phyloP scores from a whole-genome alignment of 2,329 filamentous ascomycete genomes.

The Aspergillus flavus region DNA sequence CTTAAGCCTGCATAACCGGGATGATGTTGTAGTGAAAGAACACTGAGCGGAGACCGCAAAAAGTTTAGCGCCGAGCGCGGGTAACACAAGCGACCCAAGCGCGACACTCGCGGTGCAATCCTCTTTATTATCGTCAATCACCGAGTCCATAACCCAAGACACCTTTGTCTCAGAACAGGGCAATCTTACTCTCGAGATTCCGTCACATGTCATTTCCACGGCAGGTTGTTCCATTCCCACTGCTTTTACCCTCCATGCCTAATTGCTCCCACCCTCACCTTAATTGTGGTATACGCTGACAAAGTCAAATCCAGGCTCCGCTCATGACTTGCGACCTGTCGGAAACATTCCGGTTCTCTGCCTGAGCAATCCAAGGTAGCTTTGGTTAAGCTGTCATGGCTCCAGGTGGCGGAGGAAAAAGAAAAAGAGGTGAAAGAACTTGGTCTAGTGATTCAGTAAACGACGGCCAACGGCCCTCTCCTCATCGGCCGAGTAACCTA shows the following conservation, averaged over 20 bases:
- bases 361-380: slow-evolving; percentile 27
- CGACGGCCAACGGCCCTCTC: slow-evolving; percentile 47
- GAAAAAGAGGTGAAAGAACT: slow-evolving; percentile 54
- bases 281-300: slow-evolving; percentile 14
- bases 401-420: slow-evolving; percentile 54
- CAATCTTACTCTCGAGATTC: slow-evolving; percentile 1
- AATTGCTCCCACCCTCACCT: background rate
- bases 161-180: slow-evolving; percentile 3
- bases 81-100: slow-evolving; percentile 16
- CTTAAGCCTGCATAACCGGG: background rate
- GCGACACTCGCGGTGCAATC: slow-evolving; percentile 11
- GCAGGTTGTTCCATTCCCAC: slow-evolving; percentile 14
- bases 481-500: slow-evolving; percentile 50
- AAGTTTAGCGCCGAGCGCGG: slow-evolving; percentile 12
- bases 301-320: slow-evolving; percentile 20
- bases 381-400: slow-evolving; percentile 49
- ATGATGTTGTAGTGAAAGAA: background rate
- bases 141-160: background rate
- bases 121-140: slow-evolving; percentile 11
- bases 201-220: slow-evolving; percentile 19
- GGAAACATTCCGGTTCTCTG: slow-evolving; percentile 27
- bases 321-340: slow-evolving; percentile 37
- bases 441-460: slow-evolving; percentile 47
- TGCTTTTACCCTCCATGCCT: background rate
- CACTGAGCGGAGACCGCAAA: background rate